These are phyloP conservation scores for Umbelopsis sp. DNA, from an alignment of 192 early-diverging fungal genomes.

Conservation along the genomic window DNA sequence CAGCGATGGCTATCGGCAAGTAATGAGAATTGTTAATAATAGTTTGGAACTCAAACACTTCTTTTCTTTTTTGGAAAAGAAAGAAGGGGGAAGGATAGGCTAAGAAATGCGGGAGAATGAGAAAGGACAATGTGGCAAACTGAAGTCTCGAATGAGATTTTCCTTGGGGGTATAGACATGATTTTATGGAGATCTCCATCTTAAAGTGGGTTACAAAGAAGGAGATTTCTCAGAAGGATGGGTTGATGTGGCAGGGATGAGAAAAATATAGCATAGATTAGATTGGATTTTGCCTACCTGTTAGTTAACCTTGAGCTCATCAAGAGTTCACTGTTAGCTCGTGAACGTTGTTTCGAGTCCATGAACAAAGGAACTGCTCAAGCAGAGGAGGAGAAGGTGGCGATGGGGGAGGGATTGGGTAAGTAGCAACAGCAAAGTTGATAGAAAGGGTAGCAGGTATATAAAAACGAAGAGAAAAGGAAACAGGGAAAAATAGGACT, in stretches of 20 bases:
- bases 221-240: neutral
- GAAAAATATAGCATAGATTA: neutral
- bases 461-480: neutral
- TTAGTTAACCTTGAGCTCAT: constrained; percentile 18
- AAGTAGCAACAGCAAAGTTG: neutral
- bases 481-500: neutral
- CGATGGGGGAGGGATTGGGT: neutral
- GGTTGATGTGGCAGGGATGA: neutral
- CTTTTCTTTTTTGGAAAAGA: no score
- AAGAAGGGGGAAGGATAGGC: neutral
- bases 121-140: neutral
- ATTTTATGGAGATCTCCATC: no score
- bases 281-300: neutral
- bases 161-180: neutral
- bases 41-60: no score
- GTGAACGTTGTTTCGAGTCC: constrained; percentile 19
- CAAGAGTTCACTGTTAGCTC: constrained; percentile 18
- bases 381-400: neutral
- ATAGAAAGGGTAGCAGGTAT: neutral
- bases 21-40: neutral
- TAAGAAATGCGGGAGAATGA: neutral
- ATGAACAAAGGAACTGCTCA: constrained; percentile 17
- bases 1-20: neutral
- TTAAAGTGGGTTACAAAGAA: neutral
- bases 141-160: neutral